A percentile compares a stretch with the other conserved stretches of the same genome.
These are phyloP conservation scores for Penicillium sp. DNA, from an alignment of 2,329 filamentous ascomycete genomes.

Conservation along the genomic window DNA sequence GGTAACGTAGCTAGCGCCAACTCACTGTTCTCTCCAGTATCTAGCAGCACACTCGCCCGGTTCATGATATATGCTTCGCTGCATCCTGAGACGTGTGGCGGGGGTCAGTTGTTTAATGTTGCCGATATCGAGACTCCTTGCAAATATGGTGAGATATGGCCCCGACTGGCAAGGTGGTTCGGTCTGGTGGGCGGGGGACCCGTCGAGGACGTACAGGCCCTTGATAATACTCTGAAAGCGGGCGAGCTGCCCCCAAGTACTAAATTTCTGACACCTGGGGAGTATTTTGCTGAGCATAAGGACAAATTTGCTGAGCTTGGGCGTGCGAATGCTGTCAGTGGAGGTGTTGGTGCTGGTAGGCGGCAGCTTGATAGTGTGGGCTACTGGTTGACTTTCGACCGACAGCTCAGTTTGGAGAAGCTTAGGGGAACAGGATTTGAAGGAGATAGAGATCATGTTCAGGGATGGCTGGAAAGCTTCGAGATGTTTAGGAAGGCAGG, in stretches of 20 bases:
- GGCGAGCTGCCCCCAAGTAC: slow-evolving; percentile 11
- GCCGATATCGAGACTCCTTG: slow-evolving; percentile 24
- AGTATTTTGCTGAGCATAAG: slow-evolving; percentile 29
- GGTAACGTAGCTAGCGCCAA: slow-evolving; percentile 22
- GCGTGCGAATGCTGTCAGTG: slow-evolving; percentile 21
- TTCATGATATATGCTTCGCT: slow-evolving; percentile 32
- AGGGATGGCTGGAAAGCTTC: slow-evolving; percentile 48
- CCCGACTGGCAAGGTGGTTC: slow-evolving; percentile 30
- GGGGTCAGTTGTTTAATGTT: slow-evolving; percentile 29
- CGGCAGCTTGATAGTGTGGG: slow-evolving; percentile 47
- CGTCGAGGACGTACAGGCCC: background rate
- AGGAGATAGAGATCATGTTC: slow-evolving; percentile 38
- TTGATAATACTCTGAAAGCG: slow-evolving; percentile 1
- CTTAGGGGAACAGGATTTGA: slow-evolving; percentile 43
- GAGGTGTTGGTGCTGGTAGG: slow-evolving; percentile 40
- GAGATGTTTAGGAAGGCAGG: slow-evolving; percentile 44
- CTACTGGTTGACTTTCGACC: slow-evolving; percentile 50
- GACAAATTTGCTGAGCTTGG: slow-evolving; percentile 31
- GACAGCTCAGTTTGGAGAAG: slow-evolving; percentile 46
- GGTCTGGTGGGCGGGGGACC: slow-evolving; percentile 28
- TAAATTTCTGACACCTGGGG: slow-evolving; percentile 9
- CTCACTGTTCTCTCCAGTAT: slow-evolving; percentile 28
- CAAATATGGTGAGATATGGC: slow-evolving; percentile 30
- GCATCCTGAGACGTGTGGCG: slow-evolving; percentile 22
- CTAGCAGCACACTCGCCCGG: slow-evolving; percentile 25